A percentile compares a stretch with the other conserved stretches of the same genome.
Conservation (phyloP, 352 stramenopile genomes). For the Globisporangium cystogenes region DNA sequence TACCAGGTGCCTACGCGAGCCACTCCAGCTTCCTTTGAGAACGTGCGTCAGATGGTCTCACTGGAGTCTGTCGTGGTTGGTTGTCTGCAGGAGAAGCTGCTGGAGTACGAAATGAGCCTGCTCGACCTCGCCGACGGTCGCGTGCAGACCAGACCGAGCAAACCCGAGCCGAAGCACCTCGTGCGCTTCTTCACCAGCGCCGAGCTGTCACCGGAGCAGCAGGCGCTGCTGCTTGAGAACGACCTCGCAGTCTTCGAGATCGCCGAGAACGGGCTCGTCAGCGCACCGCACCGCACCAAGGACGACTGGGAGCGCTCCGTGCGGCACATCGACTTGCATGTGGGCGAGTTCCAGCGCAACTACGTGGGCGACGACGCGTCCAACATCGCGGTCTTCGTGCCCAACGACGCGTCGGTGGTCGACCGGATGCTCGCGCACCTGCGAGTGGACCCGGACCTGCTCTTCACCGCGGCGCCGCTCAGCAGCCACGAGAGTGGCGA, state of each 20-base stretch:
- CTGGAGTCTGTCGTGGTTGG: too few relatives aligned
- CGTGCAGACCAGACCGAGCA: slow-evolving; percentile 18
- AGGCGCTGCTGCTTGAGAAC: slow-evolving; percentile 25
- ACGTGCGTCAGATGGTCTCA: too few relatives aligned
- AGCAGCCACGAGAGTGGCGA: neutral
- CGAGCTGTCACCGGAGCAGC: slow-evolving; percentile 15
- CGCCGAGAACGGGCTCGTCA: slow-evolving; percentile 54
- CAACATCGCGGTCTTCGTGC: slow-evolving; percentile 78
- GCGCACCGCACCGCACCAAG: slow-evolving; percentile 39
- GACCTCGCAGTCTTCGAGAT: slow-evolving; percentile 45
- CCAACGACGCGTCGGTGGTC: slow-evolving; percentile 45
- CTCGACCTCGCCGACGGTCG: slow-evolving; percentile 16
- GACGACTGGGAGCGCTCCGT: slow-evolving; percentile 58
- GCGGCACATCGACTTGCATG: slow-evolving; percentile 57
- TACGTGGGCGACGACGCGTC: slow-evolving; percentile 52
- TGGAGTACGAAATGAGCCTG: slow-evolving; percentile 78
- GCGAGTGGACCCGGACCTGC: slow-evolving; percentile 42
- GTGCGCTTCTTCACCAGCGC: slow-evolving; percentile 39
- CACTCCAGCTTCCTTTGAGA: too few relatives aligned
- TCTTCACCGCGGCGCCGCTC: slow-evolving; percentile 34
- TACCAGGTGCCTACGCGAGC: slow-evolving; percentile 46
- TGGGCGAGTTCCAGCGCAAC: slow-evolving; percentile 38
- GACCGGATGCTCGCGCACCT: slow-evolving; percentile 45
- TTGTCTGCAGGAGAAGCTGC: slow-evolving; percentile 53
- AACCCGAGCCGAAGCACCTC: slow-evolving; percentile 35